Base-by-base conservation (phyloP, 75 land plant genomes). In the Selaginella tamariscina region DNA sequence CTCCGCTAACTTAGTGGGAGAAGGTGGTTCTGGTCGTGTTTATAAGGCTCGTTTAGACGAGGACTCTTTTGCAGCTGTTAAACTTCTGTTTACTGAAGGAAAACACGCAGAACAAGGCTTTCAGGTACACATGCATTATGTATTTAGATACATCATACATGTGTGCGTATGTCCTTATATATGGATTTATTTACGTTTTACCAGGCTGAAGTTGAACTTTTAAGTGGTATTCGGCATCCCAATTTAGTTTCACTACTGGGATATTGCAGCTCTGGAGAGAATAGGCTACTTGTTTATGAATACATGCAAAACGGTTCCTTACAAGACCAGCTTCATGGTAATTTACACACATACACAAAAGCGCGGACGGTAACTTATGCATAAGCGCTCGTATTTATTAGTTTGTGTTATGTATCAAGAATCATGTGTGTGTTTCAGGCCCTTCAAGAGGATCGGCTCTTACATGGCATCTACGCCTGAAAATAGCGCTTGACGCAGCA, bases 251-350 rank as follows among this genome's bases (percentile, higher is more conserved):
- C 89, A 1, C 72, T 88, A 0, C 54, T 81, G 57, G 97, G 89
- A 20, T 82, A 77, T 56, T 77, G 85, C 59, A 66, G 75, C 59
- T 82, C 83, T 64, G 82, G 69, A 1, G 79, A 83, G 0, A 33
- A 83, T 44, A 74, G 74, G 28, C 72, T 88, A 13, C 60, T 91
- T 70, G 84, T 91, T 1, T 88, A 83, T 65, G 97, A 88, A 68
- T 31, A 87, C 65, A 88, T 92, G 96, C 80, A 77, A n/a, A 88
- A 91, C 75, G 92, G 96, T 20, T 88, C 93, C 22, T 73, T 92
- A 54, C 89, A 92, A 66, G 77, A 65, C 22, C 97, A 84, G 59
- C 72, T 92, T 56, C 93, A 92, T 69, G 97, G 97, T 88, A 82
- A 24, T 30, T 56, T 30, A 23, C 2, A 8, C 26, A 27, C 8